Percentiles rank a stretch among this genome's conserved stretches.
Evolutionary conservation across 139 green algal species (phyloP).

Genomic region (Tetraselmis chui): DNA sequence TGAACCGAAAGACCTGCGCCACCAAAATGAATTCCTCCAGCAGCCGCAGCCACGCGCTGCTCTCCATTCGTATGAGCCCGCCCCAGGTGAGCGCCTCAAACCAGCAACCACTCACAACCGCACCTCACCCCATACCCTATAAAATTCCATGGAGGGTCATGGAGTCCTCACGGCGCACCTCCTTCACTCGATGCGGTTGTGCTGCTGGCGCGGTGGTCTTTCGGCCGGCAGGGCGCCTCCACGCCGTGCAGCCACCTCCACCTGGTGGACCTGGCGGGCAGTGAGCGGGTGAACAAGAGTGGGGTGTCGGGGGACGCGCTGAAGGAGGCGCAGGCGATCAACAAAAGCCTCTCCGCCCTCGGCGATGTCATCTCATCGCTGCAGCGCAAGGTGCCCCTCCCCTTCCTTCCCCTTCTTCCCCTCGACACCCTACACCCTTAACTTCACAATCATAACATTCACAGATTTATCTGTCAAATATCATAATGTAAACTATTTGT

Average conservation of each 20-base stretch:
- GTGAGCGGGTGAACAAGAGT: conserved; percentile 76
- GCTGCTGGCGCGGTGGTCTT: conserved; percentile 17
- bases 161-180: too few species aligned
- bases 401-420: not conserved
- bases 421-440: too few species aligned
- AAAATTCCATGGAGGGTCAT: too few species aligned
- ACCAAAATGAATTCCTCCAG: conserved; percentile 31
- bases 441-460: too few species aligned
- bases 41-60: conserved; percentile 33
- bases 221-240: conserved; percentile 2
- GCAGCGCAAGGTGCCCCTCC: conserved; percentile 15
- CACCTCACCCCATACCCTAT: too few species aligned
- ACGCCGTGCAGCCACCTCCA: not conserved
- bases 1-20: conserved; percentile 19
- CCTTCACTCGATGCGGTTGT: conserved; percentile 20
- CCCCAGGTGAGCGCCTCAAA: too few species aligned
- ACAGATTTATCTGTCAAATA: too few species aligned
- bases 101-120: too few species aligned
- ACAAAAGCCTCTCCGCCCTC: conserved; percentile 69
- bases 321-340: conserved; percentile 78
- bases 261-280: conserved; percentile 34
- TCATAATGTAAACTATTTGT: too few species aligned
- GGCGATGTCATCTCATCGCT: conserved; percentile 59
- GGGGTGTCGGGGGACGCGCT: conserved; percentile 57
- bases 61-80: conserved; percentile 19